Evolutionary conservation across 116 monocot species (phyloP), one percentile per base, ranked within the genome.

Genomic region (Cymodocea nodosa): DNA sequence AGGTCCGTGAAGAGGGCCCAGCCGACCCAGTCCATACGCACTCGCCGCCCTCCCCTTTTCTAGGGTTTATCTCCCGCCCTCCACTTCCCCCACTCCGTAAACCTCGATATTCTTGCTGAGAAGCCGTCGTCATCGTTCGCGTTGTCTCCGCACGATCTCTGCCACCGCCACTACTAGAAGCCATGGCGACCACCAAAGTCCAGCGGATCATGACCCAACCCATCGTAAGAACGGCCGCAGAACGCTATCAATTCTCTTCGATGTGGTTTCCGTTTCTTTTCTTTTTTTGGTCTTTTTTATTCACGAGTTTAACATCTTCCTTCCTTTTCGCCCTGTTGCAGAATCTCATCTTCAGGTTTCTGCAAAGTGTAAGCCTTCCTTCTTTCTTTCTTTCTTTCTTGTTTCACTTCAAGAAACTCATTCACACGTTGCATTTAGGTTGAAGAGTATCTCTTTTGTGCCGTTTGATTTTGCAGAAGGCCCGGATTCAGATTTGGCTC

Each of bases 401-500:
- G 50, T 56, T 50, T n/a, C 23, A 19, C 14, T 5, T 53, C 44
- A 44, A n/a, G 44, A 23, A 8, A 19, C 15, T 13, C 6, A 13
- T 16, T 8, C 22, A 30, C 49, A 23, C 50, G 44, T 60, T 60
- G 16, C 13, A 50, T 16, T 1, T 48, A 12, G n/a, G 10, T 39
- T 50, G 4, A 50, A 15, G 24, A 2, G 50, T 18, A 3, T 44
- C 9, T 65, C 60, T 67, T 2, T 61, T 37, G 15, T 60, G 16
- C 20, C 49, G 3, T 58, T 17, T 52, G 37, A 60, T 62, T 20
- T 4, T 77, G 65, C 69, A 86, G 86, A 86, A 83, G 77, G 80
- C 83, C 68, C 77, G 83, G 34, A 86, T 83, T n/a, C 83, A 80
- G 75, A 86, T 78, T 22, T 86, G 86, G 86, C 70, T 86, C 8